phyloP scores from a whole-genome alignment of 1,284 basidiomycete genomes.

The Phylloporus sp. region DNA sequence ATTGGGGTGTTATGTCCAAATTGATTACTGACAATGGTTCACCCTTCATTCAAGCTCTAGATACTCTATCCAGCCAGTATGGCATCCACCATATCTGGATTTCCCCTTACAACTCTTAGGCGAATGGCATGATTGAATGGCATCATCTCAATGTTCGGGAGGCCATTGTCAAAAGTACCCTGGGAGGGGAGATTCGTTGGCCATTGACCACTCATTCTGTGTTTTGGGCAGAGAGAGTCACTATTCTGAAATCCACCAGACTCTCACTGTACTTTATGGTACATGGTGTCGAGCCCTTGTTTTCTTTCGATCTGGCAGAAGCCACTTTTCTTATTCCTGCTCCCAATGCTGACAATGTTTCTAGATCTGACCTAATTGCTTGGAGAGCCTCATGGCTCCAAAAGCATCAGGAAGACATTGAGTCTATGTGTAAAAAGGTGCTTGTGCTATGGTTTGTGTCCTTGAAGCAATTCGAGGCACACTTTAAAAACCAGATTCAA shows the following conservation, averaged over 20 bases:
- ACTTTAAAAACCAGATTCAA: neutral
- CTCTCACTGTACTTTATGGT: neutral
- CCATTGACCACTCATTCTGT: neutral
- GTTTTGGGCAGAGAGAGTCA: neutral
- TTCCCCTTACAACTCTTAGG: neutral
- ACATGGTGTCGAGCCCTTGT: slow-evolving; percentile 33
- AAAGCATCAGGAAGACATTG: neutral
- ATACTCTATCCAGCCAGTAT: neutral
- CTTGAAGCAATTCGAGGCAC: neutral
- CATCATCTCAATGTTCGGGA: neutral
- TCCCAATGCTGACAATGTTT: neutral
- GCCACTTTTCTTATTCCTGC: neutral
- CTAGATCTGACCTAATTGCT: neutral
- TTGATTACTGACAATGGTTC: neutral
- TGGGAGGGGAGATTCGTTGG: neutral
- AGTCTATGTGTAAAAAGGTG: too few species aligned
- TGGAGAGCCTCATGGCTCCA: neutral
- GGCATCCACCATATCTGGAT: neutral
- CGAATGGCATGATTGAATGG: neutral
- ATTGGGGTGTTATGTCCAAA: neutral
- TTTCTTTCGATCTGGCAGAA: slow-evolving; percentile 33
- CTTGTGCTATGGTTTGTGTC: too few species aligned
- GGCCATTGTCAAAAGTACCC: neutral
- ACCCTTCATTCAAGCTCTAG: neutral
- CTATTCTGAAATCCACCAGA: too few species aligned